Evolutionary conservation across 2,329 filamentous ascomycete genomes (phyloP).

Genomic region (Phialophora expanda): DNA sequence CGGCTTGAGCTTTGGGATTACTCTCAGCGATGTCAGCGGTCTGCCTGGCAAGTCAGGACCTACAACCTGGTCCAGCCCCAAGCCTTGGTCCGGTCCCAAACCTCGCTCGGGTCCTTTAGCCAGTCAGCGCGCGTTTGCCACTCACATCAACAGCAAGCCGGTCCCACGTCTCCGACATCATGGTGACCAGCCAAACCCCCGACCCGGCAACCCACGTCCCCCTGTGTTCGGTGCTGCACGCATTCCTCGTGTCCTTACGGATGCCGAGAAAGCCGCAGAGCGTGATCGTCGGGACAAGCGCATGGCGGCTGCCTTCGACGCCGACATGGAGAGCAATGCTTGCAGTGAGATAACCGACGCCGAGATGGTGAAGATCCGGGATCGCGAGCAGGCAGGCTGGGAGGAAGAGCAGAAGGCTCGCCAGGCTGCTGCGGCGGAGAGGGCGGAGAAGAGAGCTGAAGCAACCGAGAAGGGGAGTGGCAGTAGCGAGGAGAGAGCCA

Average conservation of each 20-base stretch:
- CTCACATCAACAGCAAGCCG: constrained; percentile 15
- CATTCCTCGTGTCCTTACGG: not conserved
- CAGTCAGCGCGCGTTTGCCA: constrained; percentile 16
- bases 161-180: not conserved
- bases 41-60: not conserved
- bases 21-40: not conserved
- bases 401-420: constrained; percentile 28
- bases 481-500: not conserved
- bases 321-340: constrained; percentile 28
- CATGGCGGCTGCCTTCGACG: constrained; percentile 24
- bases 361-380: constrained; percentile 21
- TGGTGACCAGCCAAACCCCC: not conserved
- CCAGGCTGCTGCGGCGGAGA: not conserved
- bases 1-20: constrained; percentile 28
- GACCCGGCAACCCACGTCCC: not conserved
- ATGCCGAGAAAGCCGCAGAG: not conserved
- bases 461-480: not conserved
- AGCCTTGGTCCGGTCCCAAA: not conserved
- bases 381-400: constrained; percentile 26
- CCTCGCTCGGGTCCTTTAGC: not conserved
- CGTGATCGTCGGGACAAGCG: constrained; percentile 19
- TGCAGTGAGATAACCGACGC: constrained; percentile 24
- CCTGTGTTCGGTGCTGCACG: not conserved
- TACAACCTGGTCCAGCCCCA: not conserved
- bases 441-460: not conserved